Evolutionary conservation across 225 moss, liverwort and hornwort genomes (phyloP), one percentile per base, ranked within the genome.

Genomic region (Anthoceros angustus): DNA sequence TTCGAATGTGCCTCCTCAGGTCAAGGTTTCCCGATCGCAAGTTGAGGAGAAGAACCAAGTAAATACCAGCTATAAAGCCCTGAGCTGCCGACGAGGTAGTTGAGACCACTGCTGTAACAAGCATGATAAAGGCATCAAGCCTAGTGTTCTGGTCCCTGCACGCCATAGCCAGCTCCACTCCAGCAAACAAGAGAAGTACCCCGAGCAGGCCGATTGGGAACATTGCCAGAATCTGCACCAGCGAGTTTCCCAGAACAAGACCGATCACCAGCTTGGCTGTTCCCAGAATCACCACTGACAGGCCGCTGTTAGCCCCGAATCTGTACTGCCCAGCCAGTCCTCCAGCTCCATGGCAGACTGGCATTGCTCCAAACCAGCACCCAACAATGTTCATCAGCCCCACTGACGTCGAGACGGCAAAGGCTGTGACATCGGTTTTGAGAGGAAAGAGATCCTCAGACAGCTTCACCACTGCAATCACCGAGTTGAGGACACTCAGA

Each of bases 331-430:
- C 91, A 39, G 91, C 87, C 43, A 91, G 77, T 7, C 91, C 91
- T 46, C 91, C 91, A 23, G 84, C 84, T 9, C 91, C 91, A 41
- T 91, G 87, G 66, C 91, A 91, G 12, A 87, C 85, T 5, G 90
- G 87, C 90, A 90, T 90, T 24, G 87, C 83, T n/a, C 90, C 90
- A 72, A 85, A 87, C 90, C 87, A 90, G 70, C 90, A 90, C 20
- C 90, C 90, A 32, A 87, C 83, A 41, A 90, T 70, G 63, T 90
- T 90, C 90, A 90, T 90, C 62, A 90, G 60, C 32, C 87, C 90
- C 63, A 90, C 87, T 39, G 87, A 86, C 72, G 86, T 75, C 71
- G 87, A 75, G 72, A 83, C 67, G 6, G 67, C 43, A 8, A 72
- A 63, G 63, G 68, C 63, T 10, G 65, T 73, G 15, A 75, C 73